phyloP scores from a whole-genome alignment of 352 stramenopile genomes.

The Phytopythium mirpurense region DNA sequence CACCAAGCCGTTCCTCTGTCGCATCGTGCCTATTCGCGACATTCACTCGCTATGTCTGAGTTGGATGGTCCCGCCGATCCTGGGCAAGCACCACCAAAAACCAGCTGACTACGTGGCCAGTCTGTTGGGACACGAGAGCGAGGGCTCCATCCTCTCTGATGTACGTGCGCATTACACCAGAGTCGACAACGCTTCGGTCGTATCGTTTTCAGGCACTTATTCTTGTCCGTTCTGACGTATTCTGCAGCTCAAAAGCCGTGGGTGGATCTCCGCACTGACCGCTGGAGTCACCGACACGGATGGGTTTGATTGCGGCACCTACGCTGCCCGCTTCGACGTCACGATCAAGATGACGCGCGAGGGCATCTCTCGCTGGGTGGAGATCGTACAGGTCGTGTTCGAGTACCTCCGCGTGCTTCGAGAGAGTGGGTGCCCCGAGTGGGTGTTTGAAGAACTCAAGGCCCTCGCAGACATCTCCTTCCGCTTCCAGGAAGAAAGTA shows the following conservation, averaged over 20 bases:
- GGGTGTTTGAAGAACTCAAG: conserved; percentile 72
- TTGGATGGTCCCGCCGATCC: conserved; percentile 74
- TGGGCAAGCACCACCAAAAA: conserved; percentile 69
- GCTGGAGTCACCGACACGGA: conserved; percentile 69
- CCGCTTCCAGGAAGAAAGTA: conserved; percentile 68
- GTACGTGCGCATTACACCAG: too few relatives aligned
- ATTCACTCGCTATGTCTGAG: conserved; percentile 71
- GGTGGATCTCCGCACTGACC: conserved; percentile 73
- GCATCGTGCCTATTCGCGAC: conserved; percentile 69
- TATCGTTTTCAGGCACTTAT: background rate
- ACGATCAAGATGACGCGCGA: conserved; percentile 70
- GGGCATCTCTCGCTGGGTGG: conserved; percentile 53
- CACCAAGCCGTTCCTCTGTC: conserved; percentile 41
- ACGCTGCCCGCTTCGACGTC: conserved; percentile 60
- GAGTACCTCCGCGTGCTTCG: conserved; percentile 63
- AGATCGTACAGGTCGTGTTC: conserved; percentile 57
- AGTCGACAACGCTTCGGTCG: too few relatives aligned
- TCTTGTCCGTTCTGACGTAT: background rate
- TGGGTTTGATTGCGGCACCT: conserved; percentile 65
- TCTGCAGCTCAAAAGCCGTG: conserved; percentile 58
- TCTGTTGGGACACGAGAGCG: conserved; percentile 77
- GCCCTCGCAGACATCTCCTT: conserved; percentile 67
- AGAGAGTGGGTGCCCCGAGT: conserved; percentile 42
- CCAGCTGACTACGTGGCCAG: conserved; percentile 76
- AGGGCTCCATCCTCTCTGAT: conserved; percentile 76